Evolutionary conservation across 1,284 basidiomycete species (phyloP).

Genomic region (Irpex sp.): DNA sequence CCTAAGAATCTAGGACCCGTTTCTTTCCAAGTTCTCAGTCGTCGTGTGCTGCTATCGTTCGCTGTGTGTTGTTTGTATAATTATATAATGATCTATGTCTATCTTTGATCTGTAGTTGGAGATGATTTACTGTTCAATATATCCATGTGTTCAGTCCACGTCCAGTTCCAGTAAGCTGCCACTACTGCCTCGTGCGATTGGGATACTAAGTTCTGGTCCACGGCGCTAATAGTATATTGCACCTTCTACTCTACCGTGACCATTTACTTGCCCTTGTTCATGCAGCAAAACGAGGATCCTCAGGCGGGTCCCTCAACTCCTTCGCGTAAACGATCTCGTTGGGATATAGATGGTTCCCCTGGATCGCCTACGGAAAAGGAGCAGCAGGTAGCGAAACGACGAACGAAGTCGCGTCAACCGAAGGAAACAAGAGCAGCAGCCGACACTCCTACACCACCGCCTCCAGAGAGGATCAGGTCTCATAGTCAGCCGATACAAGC

Average conservation of each 20-base stretch:
- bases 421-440: constrained; percentile 2
- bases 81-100: not conserved
- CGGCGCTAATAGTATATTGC: not conserved
- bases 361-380: constrained; percentile 18
- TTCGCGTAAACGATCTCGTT: constrained; percentile 25
- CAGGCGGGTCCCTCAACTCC: constrained; percentile 18
- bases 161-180: not conserved
- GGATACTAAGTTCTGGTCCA: too few relatives aligned
- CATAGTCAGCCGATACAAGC: constrained; percentile 13
- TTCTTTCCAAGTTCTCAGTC: not conserved
- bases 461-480: not conserved
- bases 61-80: not conserved
- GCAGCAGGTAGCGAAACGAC: constrained; percentile 42
- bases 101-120: not conserved
- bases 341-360: constrained; percentile 28
- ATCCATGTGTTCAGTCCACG: not conserved
- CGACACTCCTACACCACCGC: constrained; percentile 2
- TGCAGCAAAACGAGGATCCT: constrained; percentile 4
- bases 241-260: not conserved
- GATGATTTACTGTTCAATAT: not conserved
- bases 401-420: constrained; percentile 31
- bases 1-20: not conserved
- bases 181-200: too few relatives aligned
- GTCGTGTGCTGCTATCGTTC: not conserved
- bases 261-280: not conserved